Conservation (phyloP, 2,329 filamentous ascomycete genomes). For the Bipolaris oryzae region DNA sequence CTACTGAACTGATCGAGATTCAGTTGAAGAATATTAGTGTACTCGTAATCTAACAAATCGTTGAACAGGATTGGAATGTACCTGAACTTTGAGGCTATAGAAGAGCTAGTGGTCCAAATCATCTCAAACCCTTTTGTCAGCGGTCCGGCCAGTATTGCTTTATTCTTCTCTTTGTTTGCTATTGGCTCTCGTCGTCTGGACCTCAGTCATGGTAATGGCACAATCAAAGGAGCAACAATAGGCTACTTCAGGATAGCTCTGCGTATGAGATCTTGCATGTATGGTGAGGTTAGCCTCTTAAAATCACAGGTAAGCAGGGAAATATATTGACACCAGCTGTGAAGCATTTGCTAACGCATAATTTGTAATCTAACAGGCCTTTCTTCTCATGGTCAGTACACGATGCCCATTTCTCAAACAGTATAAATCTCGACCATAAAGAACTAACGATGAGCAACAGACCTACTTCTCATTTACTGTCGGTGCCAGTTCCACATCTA, state of each 20-base stretch:
- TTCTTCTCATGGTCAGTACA: background rate
- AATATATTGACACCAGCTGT: background rate
- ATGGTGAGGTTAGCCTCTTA: background rate
- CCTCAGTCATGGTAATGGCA: background rate
- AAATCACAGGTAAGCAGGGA: background rate
- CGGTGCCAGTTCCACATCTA: background rate
- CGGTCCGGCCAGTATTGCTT: background rate
- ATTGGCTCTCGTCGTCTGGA: background rate
- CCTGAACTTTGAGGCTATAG: background rate
- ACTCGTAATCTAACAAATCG: background rate
- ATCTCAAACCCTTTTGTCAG: background rate
- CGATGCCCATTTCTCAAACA: background rate
- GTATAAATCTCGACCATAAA: background rate
- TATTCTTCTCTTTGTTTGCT: background rate
- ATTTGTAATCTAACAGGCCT: background rate
- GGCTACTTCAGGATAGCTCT: background rate
- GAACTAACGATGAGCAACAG: background rate
- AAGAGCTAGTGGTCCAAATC: background rate
- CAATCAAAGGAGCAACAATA: background rate
- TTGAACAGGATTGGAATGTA: background rate
- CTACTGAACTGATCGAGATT: background rate
- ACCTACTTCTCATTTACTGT: background rate
- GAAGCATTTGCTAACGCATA: background rate
- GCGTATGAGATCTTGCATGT: background rate
- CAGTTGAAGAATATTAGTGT: background rate